Evolutionary conservation across 495 filamentous ascomycete species (phyloP).

Genomic region (Bryoglossum gracile): DNA sequence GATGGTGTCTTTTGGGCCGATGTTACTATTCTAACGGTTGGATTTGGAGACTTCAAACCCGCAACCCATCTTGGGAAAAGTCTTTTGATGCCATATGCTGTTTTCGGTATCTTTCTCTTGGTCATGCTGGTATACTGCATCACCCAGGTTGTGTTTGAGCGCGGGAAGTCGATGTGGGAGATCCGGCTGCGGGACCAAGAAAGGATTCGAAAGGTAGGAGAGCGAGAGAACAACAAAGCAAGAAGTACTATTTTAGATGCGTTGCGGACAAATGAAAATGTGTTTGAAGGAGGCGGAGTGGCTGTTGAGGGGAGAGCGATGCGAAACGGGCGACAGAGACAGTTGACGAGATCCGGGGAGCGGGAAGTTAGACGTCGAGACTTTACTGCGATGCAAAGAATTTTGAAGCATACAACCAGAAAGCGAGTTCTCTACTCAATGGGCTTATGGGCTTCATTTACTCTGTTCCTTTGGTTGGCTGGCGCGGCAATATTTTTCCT

Average conservation of each 20-base stretch:
- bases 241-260: neutral
- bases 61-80: slow-evolving; percentile 44
- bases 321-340: slow-evolving; percentile 35
- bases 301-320: slow-evolving; percentile 17
- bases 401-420: slow-evolving; percentile 31
- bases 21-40: slow-evolving; percentile 75
- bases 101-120: slow-evolving; percentile 69
- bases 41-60: slow-evolving; percentile 66
- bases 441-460: slow-evolving; percentile 50
- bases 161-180: slow-evolving; percentile 61
- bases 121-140: slow-evolving; percentile 81
- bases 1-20: slow-evolving; percentile 78
- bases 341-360: slow-evolving; percentile 48
- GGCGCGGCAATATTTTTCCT: slow-evolving; percentile 66
- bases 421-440: slow-evolving; percentile 58
- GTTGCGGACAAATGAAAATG: neutral
- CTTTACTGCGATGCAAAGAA: slow-evolving; percentile 1
- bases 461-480: slow-evolving; percentile 66
- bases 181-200: slow-evolving; percentile 62
- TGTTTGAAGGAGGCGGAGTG: neutral
- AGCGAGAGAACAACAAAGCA: slow-evolving; percentile 28
- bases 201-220: slow-evolving; percentile 43
- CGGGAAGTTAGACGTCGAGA: slow-evolving; percentile 51
- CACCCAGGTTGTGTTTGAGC: slow-evolving; percentile 63
- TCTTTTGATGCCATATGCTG: slow-evolving; percentile 68